phyloP scores from a whole-genome alignment of 805 yeast species.

The Kluyveromyces aestuarii region DNA sequence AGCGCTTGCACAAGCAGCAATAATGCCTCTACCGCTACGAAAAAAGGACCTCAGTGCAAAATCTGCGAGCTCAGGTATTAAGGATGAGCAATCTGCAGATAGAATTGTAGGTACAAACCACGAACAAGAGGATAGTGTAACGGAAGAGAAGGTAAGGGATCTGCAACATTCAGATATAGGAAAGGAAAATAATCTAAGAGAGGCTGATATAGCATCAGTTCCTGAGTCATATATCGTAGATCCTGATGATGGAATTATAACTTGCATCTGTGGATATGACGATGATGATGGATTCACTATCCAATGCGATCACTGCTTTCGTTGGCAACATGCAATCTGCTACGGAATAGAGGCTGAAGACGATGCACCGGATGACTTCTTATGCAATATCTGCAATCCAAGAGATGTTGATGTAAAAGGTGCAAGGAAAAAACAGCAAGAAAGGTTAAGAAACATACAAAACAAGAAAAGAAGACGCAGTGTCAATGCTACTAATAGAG shows the following conservation, averaged over 20 bases:
- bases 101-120: not conserved
- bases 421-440: slow-evolving; percentile 35
- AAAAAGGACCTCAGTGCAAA: not conserved
- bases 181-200: slow-evolving; percentile 4
- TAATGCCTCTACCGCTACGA: slow-evolving; percentile 53
- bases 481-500: slow-evolving; percentile 2
- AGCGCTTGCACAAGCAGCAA: slow-evolving; percentile 76
- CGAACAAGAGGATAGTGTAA: not conserved
- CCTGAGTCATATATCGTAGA: slow-evolving; percentile 51
- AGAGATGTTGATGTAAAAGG: slow-evolving; percentile 35
- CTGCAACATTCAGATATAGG: not conserved
- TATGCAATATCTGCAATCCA: slow-evolving; percentile 70
- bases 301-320: slow-evolving; percentile 85
- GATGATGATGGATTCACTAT: slow-evolving; percentile 92
- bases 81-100: not conserved
- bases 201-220: slow-evolving; percentile 13
- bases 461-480: slow-evolving; percentile 8
- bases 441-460: slow-evolving; percentile 13
- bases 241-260: slow-evolving; percentile 77
- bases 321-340: slow-evolving; percentile 96
- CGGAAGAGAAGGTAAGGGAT: slow-evolving; percentile 1
- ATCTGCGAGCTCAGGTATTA: not conserved
- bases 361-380: slow-evolving; percentile 74
- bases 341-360: slow-evolving; percentile 65
- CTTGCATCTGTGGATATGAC: slow-evolving; percentile 79